A percentile compares a stretch with the other conserved stretches of the same genome.
phyloP scores from a whole-genome alignment of 371 early-diverging fungal genomes.

The Gilbertella persicaria region DNA sequence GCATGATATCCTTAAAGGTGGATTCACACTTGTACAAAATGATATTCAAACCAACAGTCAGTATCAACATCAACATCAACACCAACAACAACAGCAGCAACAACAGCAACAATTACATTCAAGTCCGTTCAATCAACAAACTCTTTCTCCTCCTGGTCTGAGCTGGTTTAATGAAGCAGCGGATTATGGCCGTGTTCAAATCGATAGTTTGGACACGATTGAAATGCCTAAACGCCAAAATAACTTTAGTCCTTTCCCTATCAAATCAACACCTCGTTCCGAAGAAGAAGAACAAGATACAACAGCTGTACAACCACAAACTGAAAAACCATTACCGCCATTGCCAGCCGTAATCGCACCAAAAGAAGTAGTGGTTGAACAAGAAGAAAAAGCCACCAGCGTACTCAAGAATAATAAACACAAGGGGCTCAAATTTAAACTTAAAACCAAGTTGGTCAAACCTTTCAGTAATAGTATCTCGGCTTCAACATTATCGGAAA shows the following conservation, averaged over 20 bases:
- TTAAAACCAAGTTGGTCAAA: slow-evolving; percentile 12
- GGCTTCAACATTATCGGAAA: slow-evolving; percentile 4
- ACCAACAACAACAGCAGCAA: slow-evolving; percentile 3
- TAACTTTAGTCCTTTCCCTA: slow-evolving; percentile 9
- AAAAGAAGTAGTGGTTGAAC: background rate
- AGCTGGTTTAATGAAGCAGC: slow-evolving; percentile 27
- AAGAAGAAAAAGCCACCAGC: background rate
- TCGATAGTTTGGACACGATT: slow-evolving; percentile 15
- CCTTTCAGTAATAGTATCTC: slow-evolving; percentile 10
- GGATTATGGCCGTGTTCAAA: slow-evolving; percentile 19
- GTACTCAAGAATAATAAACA: slow-evolving; percentile 8
- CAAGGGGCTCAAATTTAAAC: slow-evolving; percentile 19
- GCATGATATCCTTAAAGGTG: slow-evolving; percentile 26
- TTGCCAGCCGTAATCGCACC: background rate
- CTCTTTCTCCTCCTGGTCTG: slow-evolving; percentile 15
- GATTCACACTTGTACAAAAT: slow-evolving; percentile 21
- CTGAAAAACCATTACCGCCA: slow-evolving; percentile 14
- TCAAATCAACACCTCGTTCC: slow-evolving; percentile 3
- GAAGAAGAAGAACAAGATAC: slow-evolving; percentile 4
- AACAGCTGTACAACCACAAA: slow-evolving; percentile 11
- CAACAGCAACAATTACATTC: background rate
- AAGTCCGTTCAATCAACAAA: background rate
- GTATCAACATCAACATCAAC: too few species aligned
- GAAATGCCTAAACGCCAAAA: slow-evolving; percentile 6
- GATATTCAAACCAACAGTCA: slow-evolving; percentile 19